These are phyloP conservation scores for Blastobotrys raffinosifermentans DNA, from an alignment of 1,139 yeast species.

Conservation along the genomic window DNA sequence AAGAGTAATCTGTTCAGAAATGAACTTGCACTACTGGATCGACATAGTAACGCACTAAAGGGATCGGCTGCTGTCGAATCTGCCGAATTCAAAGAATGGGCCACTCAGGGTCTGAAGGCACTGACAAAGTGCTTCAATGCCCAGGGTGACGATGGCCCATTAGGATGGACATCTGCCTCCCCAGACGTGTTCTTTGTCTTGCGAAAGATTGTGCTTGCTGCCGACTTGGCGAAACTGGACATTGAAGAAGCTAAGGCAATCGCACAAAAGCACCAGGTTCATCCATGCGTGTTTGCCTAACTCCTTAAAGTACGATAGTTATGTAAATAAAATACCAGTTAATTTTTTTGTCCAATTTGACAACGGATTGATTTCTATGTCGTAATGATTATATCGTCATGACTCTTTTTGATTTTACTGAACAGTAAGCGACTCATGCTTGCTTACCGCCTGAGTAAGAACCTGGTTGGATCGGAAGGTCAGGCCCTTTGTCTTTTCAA, in stretches of 20 bases:
- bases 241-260: neutral
- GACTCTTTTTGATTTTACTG: neutral
- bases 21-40: constrained; percentile 17
- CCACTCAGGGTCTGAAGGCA: constrained; percentile 9
- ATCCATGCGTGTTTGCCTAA: no score
- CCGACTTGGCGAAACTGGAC: neutral
- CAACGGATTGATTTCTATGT: neutral
- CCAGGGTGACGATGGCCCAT: constrained; percentile 29
- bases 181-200: constrained; percentile 16
- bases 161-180: constrained; percentile 35
- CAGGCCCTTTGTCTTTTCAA: constrained; percentile 55
- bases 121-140: constrained; percentile 11
- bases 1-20: constrained; percentile 47
- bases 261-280: constrained; percentile 5
- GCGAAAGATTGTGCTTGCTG: constrained; percentile 10
- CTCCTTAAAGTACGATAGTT: no score
- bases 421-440: constrained; percentile 17
- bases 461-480: constrained; percentile 53
- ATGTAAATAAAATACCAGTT: no score
- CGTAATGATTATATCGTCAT: neutral
- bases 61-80: neutral
- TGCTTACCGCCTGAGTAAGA: constrained; percentile 33
- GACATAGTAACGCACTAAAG: neutral
- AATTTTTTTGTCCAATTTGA: no score
- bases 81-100: constrained; percentile 11